These are phyloP conservation scores for Fusarium proliferatum DNA, from an alignment of 2,329 filamentous ascomycete species.

Conservation along the genomic window DNA sequence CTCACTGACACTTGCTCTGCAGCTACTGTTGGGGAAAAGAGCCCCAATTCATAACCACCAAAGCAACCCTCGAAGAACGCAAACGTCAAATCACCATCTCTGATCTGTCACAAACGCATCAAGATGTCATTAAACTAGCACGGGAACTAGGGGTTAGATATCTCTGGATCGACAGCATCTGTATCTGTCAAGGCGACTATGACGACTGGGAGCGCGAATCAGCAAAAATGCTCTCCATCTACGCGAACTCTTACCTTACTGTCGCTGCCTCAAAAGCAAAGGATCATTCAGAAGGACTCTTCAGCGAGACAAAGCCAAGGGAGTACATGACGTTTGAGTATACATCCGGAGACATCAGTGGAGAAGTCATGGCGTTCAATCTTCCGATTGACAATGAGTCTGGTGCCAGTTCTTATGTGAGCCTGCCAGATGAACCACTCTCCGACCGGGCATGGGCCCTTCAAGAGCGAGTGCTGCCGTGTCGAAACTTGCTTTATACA, in stretches of 20 bases:
- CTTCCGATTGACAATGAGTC: not conserved
- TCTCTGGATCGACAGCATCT: conserved; percentile 10
- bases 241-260: not conserved
- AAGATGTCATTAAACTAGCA: not conserved
- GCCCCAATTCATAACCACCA: not conserved
- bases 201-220: conserved; percentile 9
- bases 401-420: not conserved
- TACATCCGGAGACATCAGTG: not conserved
- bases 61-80: not conserved
- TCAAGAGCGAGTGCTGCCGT: not conserved
- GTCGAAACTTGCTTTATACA: not conserved
- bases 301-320: fast-evolving
- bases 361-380: not conserved
- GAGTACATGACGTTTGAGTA: not conserved
- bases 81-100: not conserved
- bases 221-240: not conserved
- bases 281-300: not conserved
- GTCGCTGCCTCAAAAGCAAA: not conserved
- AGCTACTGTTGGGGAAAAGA: conserved; percentile 10
- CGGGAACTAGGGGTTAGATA: not conserved
- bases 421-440: not conserved
- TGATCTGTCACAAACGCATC: not conserved
- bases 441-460: not conserved
- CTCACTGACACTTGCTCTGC: not conserved
- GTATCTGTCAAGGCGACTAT: conserved; percentile 2